A percentile compares a stretch with the other conserved stretches of the same genome.
Evolutionary conservation across 805 yeast genomes (phyloP).

Genomic region (Maudiozyma bulderi): DNA sequence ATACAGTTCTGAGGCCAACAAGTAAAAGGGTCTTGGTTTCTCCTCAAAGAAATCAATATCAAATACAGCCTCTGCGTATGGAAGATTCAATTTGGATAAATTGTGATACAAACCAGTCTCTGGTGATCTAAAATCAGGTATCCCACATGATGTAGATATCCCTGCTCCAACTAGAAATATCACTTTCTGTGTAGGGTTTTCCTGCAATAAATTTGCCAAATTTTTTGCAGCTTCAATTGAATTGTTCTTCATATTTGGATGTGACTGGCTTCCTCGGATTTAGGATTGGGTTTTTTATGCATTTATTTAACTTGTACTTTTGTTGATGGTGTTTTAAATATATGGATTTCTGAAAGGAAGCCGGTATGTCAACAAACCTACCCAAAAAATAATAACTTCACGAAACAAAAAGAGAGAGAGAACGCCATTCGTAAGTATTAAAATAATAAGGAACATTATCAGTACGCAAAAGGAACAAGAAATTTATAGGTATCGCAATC

Average conservation of each 20-base stretch:
- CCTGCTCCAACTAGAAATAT: conserved; percentile 88
- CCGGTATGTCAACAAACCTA: too few species aligned
- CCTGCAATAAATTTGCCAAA: conserved; percentile 10
- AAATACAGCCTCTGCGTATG: conserved; percentile 93
- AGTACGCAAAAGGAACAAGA: too few species aligned
- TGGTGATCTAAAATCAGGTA: conserved; percentile 92
- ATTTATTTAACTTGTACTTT: not conserved
- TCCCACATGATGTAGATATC: conserved; percentile 85
- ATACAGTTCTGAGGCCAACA: conserved; percentile 71
- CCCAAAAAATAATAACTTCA: too few species aligned
- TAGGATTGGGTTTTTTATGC: not conserved
- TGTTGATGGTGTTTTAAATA: too few species aligned
- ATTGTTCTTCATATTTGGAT: not conserved
- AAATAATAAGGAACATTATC: too few species aligned
- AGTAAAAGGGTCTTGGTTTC: conserved; percentile 76
- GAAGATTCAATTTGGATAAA: conserved; percentile 60
- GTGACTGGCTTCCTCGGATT: not conserved
- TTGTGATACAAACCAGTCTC: conserved; percentile 82
- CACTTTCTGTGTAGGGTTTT: conserved; percentile 32
- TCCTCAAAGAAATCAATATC: conserved; percentile 73
- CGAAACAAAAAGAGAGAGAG: too few species aligned
- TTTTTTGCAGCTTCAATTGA: not conserved
- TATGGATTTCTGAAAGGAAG: too few species aligned
- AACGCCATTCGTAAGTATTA: too few species aligned
- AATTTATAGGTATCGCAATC: too few species aligned